Evolutionary conservation across 345 rosid genomes (phyloP), one percentile per base, ranked within the genome.

Genomic region (Heritiera fomes): DNA sequence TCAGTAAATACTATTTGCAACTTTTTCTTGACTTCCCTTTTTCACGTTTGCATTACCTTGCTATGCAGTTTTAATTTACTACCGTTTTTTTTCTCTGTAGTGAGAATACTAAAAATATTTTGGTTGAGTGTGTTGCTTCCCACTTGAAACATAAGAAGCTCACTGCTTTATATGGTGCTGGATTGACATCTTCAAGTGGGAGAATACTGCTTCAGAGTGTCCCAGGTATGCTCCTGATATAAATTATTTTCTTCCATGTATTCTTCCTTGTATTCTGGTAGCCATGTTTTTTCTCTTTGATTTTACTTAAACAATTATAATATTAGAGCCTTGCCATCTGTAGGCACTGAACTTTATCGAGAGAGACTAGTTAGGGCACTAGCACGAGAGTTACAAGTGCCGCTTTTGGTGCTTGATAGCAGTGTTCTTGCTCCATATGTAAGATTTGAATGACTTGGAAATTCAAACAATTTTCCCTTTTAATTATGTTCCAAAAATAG

Each of bases 281-380:
- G 7, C 17, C 43, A 32, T 66, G 11, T 15, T 71, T 50, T 77
- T 43, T 6, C 6, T 18, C 67, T 79, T 62, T 7, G 8, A 52
- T 43, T 76, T 55, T 81, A 4, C 7, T 38, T 10, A 8, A 23
- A 47, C 32, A 28, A 8, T 3, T 23, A 50, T 71, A 71, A 71
- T 50, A 28, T 71, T 4, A 17, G 17, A 70, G 14, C 32, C 28
- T 18, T 34, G 77, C 77, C 74, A 66, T 71, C 80, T 80, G n/a
- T 85, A 95, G 99, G 98, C 74, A 94, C 98, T 15, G 98, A 94
- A 82, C 99, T 96, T 75, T 94, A 91, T 79, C 87, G 94, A 45
- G 99, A 96, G 86, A 89, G 99, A 86, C 68, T 93, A 82, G 98
- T 96, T 56, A 87, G 88, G 86, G 98, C 97, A 34, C 95, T 94